Percentiles rank a stretch among this genome's conserved stretches.
phyloP scores from a whole-genome alignment of 2,329 filamentous ascomycete species.

The Verticillium longisporum region DNA sequence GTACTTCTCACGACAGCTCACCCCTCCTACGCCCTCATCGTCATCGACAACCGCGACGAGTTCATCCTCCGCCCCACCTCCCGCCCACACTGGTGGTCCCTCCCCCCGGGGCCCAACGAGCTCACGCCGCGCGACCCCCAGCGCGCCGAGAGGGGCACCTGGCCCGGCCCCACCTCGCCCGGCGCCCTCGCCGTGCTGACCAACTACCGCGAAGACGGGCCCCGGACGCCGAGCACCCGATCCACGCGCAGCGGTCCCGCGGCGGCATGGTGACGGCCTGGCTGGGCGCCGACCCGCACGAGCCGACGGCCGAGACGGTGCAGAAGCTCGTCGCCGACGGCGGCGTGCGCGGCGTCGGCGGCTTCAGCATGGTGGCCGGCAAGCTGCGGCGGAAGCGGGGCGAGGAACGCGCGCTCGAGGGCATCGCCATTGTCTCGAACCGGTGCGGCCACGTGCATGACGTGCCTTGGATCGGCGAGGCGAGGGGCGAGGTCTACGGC shows the following conservation, averaged over 20 bases:
- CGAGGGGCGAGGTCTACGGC: slow-evolving; percentile 46
- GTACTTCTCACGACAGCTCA: slow-evolving; percentile 69
- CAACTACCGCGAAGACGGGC: slow-evolving; percentile 55
- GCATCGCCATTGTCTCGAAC: slow-evolving; percentile 57
- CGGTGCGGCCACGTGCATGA: slow-evolving; percentile 43
- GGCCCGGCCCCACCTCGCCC: slow-evolving; percentile 54
- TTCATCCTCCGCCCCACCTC: slow-evolving; percentile 59
- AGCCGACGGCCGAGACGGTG: slow-evolving; percentile 44
- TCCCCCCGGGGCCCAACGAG: slow-evolving; percentile 34
- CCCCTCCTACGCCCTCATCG: slow-evolving; percentile 66
- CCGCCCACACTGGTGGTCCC: slow-evolving; percentile 57
- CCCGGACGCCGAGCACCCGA: slow-evolving; percentile 41
- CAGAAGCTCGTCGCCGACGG: slow-evolving; percentile 42
- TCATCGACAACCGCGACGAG: slow-evolving; percentile 74
- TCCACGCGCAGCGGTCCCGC: slow-evolving; percentile 49
- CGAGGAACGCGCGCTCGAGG: slow-evolving; percentile 25
- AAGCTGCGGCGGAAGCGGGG: slow-evolving; percentile 39
- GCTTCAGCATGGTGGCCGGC: slow-evolving; percentile 61
- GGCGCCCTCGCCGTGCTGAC: slow-evolving; percentile 59
- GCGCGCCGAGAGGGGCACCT: slow-evolving; percentile 56
- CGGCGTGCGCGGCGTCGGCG: slow-evolving; percentile 54
- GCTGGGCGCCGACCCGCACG: slow-evolving; percentile 43
- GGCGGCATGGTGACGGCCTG: slow-evolving; percentile 59
- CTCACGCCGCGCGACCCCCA: slow-evolving; percentile 57
- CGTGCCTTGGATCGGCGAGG: slow-evolving; percentile 51